Evolutionary conservation across 139 green algal genomes (phyloP).

Genomic region (Limnomonas spitsbergensis): DNA sequence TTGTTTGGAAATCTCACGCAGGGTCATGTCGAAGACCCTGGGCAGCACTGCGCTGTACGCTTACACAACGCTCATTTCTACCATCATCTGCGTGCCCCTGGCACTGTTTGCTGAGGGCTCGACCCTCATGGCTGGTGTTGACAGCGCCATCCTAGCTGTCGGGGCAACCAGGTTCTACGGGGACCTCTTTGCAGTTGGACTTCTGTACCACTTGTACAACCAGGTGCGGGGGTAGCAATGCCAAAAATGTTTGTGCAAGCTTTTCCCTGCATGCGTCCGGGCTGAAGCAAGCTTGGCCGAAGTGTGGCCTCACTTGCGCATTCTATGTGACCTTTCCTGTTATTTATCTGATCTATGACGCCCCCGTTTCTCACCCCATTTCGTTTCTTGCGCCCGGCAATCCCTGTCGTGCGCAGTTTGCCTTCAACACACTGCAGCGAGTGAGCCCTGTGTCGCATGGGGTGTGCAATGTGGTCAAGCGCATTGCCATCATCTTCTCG

Average conservation of each 20-base stretch:
- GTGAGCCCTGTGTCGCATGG: constrained; percentile 94
- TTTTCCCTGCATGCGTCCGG: too few species aligned
- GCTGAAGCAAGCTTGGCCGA: too few species aligned
- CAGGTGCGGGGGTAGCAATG: constrained; percentile 71
- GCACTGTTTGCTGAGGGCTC: constrained; percentile 81
- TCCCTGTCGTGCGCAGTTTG: constrained; percentile 90
- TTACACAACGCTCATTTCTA: constrained; percentile 94
- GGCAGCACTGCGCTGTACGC: constrained; percentile 91
- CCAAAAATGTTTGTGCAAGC: too few species aligned
- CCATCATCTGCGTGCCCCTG: constrained; percentile 84
- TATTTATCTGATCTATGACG: too few species aligned
- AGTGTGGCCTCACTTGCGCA: too few species aligned
- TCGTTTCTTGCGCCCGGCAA: too few species aligned
- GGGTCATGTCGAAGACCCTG: constrained; percentile 82
- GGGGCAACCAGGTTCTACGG: constrained; percentile 77
- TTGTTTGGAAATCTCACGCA: too few species aligned
- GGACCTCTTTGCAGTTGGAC: constrained; percentile 81
- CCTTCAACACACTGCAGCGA: constrained; percentile 95
- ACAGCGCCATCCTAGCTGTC: constrained; percentile 61
- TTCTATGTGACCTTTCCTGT: too few species aligned
- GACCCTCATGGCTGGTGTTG: constrained; percentile 41
- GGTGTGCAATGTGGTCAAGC: constrained; percentile 99
- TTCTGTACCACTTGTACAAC: constrained; percentile 99
- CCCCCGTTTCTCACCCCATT: too few species aligned
- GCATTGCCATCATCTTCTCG: constrained; percentile 94